These are phyloP conservation scores for Amauroascus niger DNA, from an alignment of 2,329 filamentous ascomycete genomes.

Conservation along the genomic window DNA sequence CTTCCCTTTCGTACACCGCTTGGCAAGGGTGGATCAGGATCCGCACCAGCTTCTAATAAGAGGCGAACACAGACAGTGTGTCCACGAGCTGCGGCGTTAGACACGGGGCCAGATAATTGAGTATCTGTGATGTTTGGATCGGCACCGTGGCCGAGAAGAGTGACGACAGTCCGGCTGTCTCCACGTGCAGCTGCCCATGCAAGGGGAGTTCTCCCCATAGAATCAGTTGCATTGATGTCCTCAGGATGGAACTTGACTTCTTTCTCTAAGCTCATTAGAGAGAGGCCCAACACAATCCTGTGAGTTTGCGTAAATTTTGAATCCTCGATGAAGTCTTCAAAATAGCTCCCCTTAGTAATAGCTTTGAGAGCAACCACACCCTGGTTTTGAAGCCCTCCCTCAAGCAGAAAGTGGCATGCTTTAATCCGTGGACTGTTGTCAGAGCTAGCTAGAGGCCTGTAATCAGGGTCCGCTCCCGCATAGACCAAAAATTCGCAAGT, in stretches of 20 bases:
- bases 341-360: constrained; percentile 12
- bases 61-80: constrained; percentile 21
- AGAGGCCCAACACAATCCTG: constrained; percentile 21
- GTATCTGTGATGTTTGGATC: constrained; percentile 23
- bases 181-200: constrained; percentile 24
- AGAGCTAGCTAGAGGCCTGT: constrained; percentile 20
- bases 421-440: constrained; percentile 24
- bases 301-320: constrained; percentile 21
- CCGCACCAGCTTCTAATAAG: constrained; percentile 23
- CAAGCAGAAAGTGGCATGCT: constrained; percentile 21
- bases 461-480: constrained; percentile 26
- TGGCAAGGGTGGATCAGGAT: constrained; percentile 23
- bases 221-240: constrained; percentile 20
- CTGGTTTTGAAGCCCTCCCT: constrained; percentile 17
- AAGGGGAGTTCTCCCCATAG: constrained; percentile 22
- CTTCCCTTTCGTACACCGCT: constrained; percentile 23
- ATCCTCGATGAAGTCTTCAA: constrained; percentile 22
- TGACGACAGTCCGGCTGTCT: constrained; percentile 18
- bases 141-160: constrained; percentile 20
- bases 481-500: constrained; percentile 25
- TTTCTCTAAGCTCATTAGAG: constrained; percentile 17
- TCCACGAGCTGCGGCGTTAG: constrained; percentile 19
- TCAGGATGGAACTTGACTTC: constrained; percentile 17
- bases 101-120: constrained; percentile 18
- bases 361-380: constrained; percentile 14